Base-by-base conservation (phyloP, 768 basidiomycete species). In the Kwoniella dendrophila region DNA sequence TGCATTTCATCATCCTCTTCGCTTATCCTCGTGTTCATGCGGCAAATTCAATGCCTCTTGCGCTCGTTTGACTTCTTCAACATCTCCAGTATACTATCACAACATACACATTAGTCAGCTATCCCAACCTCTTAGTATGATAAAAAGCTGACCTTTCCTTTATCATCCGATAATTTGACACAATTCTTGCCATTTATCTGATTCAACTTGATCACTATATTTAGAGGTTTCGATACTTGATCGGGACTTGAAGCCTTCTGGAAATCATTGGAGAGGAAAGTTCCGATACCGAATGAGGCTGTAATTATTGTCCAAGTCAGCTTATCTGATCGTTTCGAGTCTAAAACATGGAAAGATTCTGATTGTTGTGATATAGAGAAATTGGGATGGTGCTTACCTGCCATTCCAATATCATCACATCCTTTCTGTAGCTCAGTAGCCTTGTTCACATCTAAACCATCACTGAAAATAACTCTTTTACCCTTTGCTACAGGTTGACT, bases 201-300 rank as follows among this genome's bases (percentile, higher is more conserved):
- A 38, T 85, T 84, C 8, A 99, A 82, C 73, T 97, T 97, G 81
- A 97, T 93, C 50, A 99, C 95, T 74, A 98, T 97, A 73, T 95
- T 96, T 65, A 96, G 73, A 59, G 79, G 73, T 56, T 72, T 72
- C 1, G 72, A 75, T 0, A 36, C 53, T 59, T 68, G 47, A 0
- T 20, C 32, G 3, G 68, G 56, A 80, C 84, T 76, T 64, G 74
- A 45, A 71, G 81, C 70, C 26, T 66, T 62, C 1, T 50, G 41
- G 81, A 94, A 96, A 78, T 96, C 93, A 73, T 96, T 97, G 16
- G 92, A 92, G 8, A 97, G 79, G 76, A 84, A 88, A 0, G 96
- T 99, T 0, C 96, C 96, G 44, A 98, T 92, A 8, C 96, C 96
- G 75, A 92, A 98, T 0, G 88, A 84, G 53, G 87, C 93, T 95